Conservation (phyloP, 179 eudicot species). For the Monotropa hypopitys region DNA sequence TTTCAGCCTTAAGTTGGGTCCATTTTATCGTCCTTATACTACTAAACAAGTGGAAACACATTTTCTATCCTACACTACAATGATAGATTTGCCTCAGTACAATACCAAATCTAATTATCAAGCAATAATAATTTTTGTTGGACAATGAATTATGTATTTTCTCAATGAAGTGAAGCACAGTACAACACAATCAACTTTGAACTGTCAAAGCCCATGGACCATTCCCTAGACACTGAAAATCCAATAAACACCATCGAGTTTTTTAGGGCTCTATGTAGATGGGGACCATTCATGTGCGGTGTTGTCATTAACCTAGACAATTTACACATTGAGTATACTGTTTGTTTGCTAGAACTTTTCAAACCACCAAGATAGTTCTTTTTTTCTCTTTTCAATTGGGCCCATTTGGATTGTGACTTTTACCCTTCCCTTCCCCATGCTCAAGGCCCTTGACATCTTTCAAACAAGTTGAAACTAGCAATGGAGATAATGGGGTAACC, state of each 20-base stretch:
- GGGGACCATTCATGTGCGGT: slow-evolving; percentile 9
- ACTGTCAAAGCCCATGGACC: neutral
- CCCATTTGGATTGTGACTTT: neutral
- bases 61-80: neutral
- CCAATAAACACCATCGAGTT: neutral
- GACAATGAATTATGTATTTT: neutral
- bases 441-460: slow-evolving; percentile 4
- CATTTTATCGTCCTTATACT: neutral
- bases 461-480: neutral
- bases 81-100: neutral
- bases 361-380: neutral
- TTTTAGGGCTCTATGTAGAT: neutral
- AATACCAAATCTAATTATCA: neutral
- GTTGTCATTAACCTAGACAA: slow-evolving; percentile 4
- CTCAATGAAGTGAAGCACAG: neutral
- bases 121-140: neutral
- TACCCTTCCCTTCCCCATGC: neutral
- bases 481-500: neutral
- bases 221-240: neutral
- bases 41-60: neutral
- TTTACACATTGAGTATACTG: neutral
- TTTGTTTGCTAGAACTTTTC: neutral
- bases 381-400: neutral
- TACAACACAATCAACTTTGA: neutral
- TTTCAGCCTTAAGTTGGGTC: neutral